Evolutionary conservation across 768 basidiomycete genomes (phyloP), one percentile per base, ranked within the genome.

Genomic region (Baorangia bicolor): DNA sequence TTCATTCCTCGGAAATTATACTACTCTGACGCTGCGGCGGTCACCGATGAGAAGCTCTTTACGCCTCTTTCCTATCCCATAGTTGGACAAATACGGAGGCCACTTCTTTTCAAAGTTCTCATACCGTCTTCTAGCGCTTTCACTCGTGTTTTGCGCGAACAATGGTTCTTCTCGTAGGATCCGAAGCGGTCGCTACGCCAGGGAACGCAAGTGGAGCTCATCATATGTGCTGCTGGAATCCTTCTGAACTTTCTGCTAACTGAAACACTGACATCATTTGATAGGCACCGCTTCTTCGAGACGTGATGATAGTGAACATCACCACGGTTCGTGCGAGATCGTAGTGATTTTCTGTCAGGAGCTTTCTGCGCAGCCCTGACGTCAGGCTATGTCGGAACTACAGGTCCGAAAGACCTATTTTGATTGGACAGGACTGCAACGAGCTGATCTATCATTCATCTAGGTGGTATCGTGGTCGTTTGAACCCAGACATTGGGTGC

Each of bases 1-100:
- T 67, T 68, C 67, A 65, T 68, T 65, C 63, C 16, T 55, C 67
- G 67, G 67, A 69, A 59, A 68, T 69, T 64, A 68, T 56, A 3
- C 18, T 37, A 40, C 53, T 55, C 55, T 51, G 23, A 39, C 45
- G 31, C 43, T 64, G 51, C 42, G 48, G 39, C 18, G 38, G 58
- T 51, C 53, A 50, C 41, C 31, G 44, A 57, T 58, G 51, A 45
- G 51, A 67, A 51, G 54, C 39, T 43, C 51, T 52, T 57, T 42
- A 34, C 53, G 34, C 52, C 51, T 50, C 30, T 55, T 50, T 30
- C 40, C 34, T 20, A 33, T 51, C 51, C 47, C 51, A 38, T 39
- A 55, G 34, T 30, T 39, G 37, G 49, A 20, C 38, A 20, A 50
- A 49, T 20, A 45, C 20, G 23, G 37, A 18, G 3, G 13, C 27